phyloP scores from a whole-genome alignment of 768 basidiomycete species.

The Imleria badia region DNA sequence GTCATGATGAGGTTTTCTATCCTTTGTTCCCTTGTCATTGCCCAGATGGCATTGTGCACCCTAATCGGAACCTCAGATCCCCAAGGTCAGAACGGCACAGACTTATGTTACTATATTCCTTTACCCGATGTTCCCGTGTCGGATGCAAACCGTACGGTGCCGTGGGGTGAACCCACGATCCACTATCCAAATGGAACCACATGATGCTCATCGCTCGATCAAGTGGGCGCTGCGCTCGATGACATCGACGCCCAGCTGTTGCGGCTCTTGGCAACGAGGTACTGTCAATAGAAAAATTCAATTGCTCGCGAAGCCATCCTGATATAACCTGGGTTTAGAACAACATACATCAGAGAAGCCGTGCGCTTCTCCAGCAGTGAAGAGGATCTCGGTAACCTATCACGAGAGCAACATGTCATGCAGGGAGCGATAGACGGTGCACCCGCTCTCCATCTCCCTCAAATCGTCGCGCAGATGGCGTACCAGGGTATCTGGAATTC shows the following conservation, averaged over 20 bases:
- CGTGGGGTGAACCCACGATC: conserved; percentile 25
- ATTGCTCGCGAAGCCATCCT: neutral
- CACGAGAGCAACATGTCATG: conserved; percentile 20
- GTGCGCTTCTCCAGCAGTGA: conserved; percentile 25
- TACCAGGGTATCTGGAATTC: conserved; percentile 21
- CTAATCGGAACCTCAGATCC: neutral
- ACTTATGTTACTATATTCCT: conserved; percentile 20
- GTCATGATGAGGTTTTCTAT: conserved; percentile 1
- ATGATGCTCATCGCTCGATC: conserved; percentile 25
- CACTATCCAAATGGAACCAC: conserved; percentile 20
- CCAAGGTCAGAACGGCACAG: neutral
- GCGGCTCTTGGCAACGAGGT: conserved; percentile 22
- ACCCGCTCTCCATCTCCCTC: conserved; percentile 17
- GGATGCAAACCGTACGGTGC: conserved; percentile 16
- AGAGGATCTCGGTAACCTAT: conserved; percentile 8
- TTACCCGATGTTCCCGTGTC: conserved; percentile 15
- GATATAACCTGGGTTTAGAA: neutral
- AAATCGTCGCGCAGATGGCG: conserved; percentile 22
- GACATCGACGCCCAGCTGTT: conserved; percentile 19
- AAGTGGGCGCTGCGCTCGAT: conserved; percentile 18
- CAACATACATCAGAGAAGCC: conserved; percentile 26
- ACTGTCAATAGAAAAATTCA: neutral
- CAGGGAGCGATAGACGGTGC: conserved; percentile 20
- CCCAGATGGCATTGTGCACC: neutral
- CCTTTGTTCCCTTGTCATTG: neutral